Base-by-base conservation (phyloP, 2,329 filamentous ascomycete genomes). In the Phialemonium atrogriseum region DNA sequence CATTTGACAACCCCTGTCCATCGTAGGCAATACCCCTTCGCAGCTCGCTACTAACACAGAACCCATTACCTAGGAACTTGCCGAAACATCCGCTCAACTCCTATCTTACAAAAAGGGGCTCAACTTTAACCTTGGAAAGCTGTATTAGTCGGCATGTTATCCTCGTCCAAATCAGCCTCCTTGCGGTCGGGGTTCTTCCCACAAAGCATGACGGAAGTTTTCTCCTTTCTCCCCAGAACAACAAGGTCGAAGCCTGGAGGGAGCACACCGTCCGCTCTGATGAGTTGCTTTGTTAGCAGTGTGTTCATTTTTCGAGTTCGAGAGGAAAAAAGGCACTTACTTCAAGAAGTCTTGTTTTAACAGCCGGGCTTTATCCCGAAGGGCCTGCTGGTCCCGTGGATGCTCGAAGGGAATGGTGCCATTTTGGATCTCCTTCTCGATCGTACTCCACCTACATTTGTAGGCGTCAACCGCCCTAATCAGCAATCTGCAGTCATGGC, bases 281-380 rank as follows among this genome's bases (percentile, higher is more conserved):
- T 10, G 7, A 24, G n/a, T 12, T 7, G 31, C 24, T 34, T 26
- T 28, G 9, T 16, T 14, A 9, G 13, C 3, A 15, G 13, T 7
- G 3, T 5, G 14, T n/a, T n/a, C n/a, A n/a, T n/a, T n/a, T n/a
- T n/a, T n/a, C n/a, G n/a, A n/a, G 12, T 17, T 6, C 19, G 18
- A 19, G 16, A 12, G 22, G 11, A 5, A 9, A 10, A 14, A 13
- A 20, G 24, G 7, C 7, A 49, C 56, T 35, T 42, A 59, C 58
- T 59, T 59, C 11, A 76, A 53, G 27, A 67, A 58, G 19, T 67
- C 61, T 21, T 70, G 65, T 54, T 76, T 76, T 33, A 73, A 41
- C 34, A 71, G 64, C 30, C 71, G 64, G n/a, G 71, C 71, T 50
- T 68, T 70, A 56, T 76, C 71, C 6, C 71, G 68, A 35, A 70